A percentile compares a stretch with the other conserved stretches of the same genome.
Evolutionary conservation across 2,329 filamentous ascomycete species (phyloP).

Genomic region (Botrytis galanthina): DNA sequence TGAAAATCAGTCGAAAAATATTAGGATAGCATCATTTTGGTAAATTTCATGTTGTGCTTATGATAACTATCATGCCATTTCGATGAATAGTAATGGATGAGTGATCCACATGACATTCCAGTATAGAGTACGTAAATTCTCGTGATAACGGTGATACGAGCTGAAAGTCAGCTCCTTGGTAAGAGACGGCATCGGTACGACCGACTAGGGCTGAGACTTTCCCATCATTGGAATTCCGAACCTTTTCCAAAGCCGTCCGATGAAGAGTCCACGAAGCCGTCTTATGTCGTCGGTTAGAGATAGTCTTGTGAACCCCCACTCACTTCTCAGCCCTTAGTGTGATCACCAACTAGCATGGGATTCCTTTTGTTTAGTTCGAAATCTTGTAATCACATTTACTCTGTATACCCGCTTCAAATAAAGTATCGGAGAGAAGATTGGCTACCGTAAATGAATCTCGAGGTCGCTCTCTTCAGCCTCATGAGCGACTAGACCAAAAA

Average conservation of each 20-base stretch:
- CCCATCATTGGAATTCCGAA: conserved; percentile 1
- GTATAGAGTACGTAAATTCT: conserved; percentile 1
- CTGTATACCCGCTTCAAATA: conserved; percentile 27
- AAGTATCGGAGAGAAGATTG: conserved; percentile 20
- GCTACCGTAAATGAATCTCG: conserved; percentile 2
- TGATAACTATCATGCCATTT: conserved; percentile 8
- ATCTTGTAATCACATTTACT: conserved; percentile 8
- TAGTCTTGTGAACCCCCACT: conserved; percentile 23
- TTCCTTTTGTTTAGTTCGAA: conserved; percentile 18
- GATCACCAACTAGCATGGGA: conserved; percentile 17
- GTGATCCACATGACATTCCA: neutral
- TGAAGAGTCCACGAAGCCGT: conserved; percentile 6
- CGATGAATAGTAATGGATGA: conserved; percentile 6
- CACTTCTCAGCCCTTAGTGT: conserved; percentile 16
- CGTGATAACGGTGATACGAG: conserved; percentile 21
- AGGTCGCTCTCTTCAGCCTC: conserved; percentile 2
- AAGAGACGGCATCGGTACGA: conserved; percentile 16
- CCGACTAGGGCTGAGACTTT: conserved; percentile 21
- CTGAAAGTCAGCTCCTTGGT: conserved; percentile 16
- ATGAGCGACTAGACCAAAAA: neutral
- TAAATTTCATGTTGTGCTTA: conserved; percentile 2
- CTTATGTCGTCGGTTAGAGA: conserved; percentile 13
- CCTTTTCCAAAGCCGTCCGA: conserved; percentile 7
- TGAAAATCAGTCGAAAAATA: neutral
- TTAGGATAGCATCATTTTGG: neutral